These are phyloP conservation scores for Lavandula angustifolia DNA, from an alignment of 257 asterid species.

Conservation along the genomic window DNA sequence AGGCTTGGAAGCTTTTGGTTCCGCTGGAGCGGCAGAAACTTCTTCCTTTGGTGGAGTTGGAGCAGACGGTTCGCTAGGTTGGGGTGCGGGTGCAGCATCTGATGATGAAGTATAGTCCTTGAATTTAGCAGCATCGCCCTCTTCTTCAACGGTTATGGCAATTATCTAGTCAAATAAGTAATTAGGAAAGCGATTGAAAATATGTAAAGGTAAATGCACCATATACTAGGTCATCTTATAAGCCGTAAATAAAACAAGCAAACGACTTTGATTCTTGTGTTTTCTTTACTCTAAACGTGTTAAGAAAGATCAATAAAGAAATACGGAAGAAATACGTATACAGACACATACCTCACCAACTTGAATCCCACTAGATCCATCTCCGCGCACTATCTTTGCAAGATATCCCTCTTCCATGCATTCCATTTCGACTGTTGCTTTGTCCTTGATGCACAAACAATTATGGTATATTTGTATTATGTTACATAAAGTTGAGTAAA, in stretches of 20 bases:
- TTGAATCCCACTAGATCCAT: conserved; percentile 89
- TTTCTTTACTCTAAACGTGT: too few species aligned
- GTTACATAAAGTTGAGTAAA: conserved; percentile 20
- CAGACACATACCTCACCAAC: conserved; percentile 90
- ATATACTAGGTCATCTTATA: neutral
- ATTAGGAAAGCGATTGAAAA: conserved; percentile 25
- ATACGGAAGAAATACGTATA: too few species aligned
- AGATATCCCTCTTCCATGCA: conserved; percentile 99
- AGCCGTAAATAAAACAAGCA: neutral
- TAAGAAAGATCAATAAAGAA: too few species aligned
- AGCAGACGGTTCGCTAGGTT: conserved; percentile 48
- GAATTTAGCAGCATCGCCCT: conserved; percentile 70
- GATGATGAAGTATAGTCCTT: conserved; percentile 73
- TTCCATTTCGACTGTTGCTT: conserved; percentile 99
- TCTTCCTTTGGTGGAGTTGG: conserved; percentile 70
- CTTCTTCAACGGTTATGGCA: conserved; percentile 91
- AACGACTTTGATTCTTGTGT: too few species aligned
- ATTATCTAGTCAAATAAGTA: conserved; percentile 49
- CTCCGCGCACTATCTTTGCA: conserved; percentile 85
- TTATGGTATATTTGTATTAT: conserved; percentile 24
- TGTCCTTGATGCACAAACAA: conserved; percentile 55
- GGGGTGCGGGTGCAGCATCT: conserved; percentile 57
- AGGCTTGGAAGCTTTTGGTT: conserved; percentile 65
- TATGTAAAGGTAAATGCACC: neutral
- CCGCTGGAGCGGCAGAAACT: conserved; percentile 57